Evolutionary conservation across 2,329 filamentous ascomycete genomes (phyloP).

Genomic region (Delphinella strobiligena): DNA sequence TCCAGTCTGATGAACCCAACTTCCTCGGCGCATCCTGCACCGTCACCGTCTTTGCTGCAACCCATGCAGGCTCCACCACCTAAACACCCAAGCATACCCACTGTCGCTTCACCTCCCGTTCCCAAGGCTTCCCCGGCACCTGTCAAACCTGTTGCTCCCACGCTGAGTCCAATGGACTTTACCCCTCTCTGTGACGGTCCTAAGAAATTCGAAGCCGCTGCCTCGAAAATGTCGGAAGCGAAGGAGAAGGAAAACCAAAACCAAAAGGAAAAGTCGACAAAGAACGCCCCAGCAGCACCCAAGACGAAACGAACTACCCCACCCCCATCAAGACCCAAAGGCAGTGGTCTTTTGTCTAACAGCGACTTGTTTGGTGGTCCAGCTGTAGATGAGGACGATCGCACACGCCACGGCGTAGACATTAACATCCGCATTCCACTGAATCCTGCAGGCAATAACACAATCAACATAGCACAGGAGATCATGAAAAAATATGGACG

Average conservation of each 20-base stretch:
- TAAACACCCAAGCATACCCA: not conserved
- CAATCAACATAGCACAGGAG: slow-evolving; percentile 88
- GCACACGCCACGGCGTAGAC: slow-evolving; percentile 47
- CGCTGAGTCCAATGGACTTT: too few species aligned
- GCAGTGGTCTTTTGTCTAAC: slow-evolving; percentile 52
- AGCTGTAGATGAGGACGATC: slow-evolving; percentile 30
- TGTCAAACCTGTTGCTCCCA: not conserved
- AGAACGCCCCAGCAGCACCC: slow-evolving; percentile 11
- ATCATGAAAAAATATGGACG: slow-evolving; percentile 92
- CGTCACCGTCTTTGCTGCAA: slow-evolving; percentile 14
- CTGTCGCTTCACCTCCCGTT: slow-evolving; percentile 2
- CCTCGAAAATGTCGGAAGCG: not conserved
- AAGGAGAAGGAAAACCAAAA: slow-evolving; percentile 6
- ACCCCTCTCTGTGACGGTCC: not conserved
- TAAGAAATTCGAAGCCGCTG: not conserved
- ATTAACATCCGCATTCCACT: slow-evolving; percentile 79
- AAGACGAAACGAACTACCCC: slow-evolving; percentile 38
- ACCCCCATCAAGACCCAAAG: slow-evolving; percentile 45
- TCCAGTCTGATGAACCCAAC: slow-evolving; percentile 59
- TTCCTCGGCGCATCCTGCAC: slow-evolving; percentile 18
- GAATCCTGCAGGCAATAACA: slow-evolving; percentile 71
- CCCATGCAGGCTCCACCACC: slow-evolving; percentile 9
- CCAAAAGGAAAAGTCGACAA: not conserved
- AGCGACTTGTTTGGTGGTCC: slow-evolving; percentile 48
- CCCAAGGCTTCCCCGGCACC: not conserved